These are phyloP conservation scores for Metschnikowia gruessii DNA, from an alignment of 805 yeast species.

Conservation along the genomic window DNA sequence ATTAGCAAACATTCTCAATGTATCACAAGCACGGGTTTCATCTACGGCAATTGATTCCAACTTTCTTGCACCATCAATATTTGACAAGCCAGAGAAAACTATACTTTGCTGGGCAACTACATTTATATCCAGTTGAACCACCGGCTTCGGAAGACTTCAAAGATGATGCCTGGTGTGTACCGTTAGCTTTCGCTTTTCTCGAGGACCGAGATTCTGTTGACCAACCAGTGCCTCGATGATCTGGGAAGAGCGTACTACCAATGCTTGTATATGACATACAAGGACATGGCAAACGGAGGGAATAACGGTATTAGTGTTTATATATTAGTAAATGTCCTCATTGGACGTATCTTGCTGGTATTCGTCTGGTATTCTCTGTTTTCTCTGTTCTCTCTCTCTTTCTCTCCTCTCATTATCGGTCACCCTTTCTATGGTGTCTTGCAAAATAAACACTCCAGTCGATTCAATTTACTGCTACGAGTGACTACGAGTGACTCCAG, in stretches of 20 bases:
- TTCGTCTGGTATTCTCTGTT: no score
- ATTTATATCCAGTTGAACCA: constrained; percentile 49
- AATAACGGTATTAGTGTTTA: not conserved
- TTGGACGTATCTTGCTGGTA: no score
- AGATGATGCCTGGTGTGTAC: constrained; percentile 55
- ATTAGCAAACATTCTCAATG: constrained; percentile 58
- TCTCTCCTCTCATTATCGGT: no score
- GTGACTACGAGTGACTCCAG: no score
- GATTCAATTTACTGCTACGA: no score
- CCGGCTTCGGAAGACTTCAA: constrained; percentile 48
- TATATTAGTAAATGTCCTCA: no score
- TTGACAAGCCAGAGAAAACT: constrained; percentile 12
- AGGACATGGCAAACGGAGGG: constrained; percentile 81
- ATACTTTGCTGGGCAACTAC: constrained; percentile 56
- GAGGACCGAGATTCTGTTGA: constrained; percentile 56
- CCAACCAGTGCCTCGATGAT: constrained; percentile 63
- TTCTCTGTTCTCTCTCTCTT: no score
- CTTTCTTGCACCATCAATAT: constrained; percentile 17
- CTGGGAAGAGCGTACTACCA: constrained; percentile 69
- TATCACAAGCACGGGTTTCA: constrained; percentile 58
- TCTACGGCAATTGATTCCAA: constrained; percentile 34
- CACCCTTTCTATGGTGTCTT: no score
- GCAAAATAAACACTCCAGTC: no score
- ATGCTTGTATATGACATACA: constrained; percentile 67
- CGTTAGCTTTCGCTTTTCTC: constrained; percentile 69